Percentiles rank a stretch among this genome's conserved stretches.
Conservation (phyloP, 306 rosid genomes). For the Pterocarpus macrocarpus region DNA sequence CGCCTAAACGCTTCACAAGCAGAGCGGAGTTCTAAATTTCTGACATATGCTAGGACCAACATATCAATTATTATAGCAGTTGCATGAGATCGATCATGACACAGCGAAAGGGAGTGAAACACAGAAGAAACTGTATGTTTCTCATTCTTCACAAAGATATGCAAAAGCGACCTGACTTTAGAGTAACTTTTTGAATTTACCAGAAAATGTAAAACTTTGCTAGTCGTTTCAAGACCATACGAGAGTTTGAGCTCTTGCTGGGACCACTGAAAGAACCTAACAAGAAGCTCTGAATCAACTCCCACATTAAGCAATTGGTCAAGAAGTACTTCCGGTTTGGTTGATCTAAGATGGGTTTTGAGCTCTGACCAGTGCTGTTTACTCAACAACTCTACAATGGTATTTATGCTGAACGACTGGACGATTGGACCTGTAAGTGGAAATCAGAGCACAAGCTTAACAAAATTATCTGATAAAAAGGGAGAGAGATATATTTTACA, state of each 20-base stretch:
- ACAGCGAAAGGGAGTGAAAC: conserved; percentile 60
- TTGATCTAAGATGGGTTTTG: conserved; percentile 60
- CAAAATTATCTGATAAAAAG: background rate
- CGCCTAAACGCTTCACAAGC: conserved; percentile 70
- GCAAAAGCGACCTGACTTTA: conserved; percentile 64
- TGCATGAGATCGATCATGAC: conserved; percentile 44
- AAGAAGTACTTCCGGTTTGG: conserved; percentile 55
- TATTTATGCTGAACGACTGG: conserved; percentile 38
- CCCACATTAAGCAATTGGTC: conserved; percentile 61
- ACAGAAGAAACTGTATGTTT: conserved; percentile 60
- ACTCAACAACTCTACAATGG: conserved; percentile 67
- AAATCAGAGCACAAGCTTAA: conserved; percentile 15
- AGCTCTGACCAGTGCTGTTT: conserved; percentile 80
- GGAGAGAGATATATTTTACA: background rate
- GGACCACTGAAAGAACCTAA: conserved; percentile 79
- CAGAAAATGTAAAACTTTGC: conserved; percentile 62
- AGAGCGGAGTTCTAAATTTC: conserved; percentile 49
- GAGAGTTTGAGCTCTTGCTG: conserved; percentile 59
- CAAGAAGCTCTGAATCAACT: conserved; percentile 63
- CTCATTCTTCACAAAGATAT: conserved; percentile 63
- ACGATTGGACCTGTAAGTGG: conserved; percentile 41
- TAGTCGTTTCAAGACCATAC: conserved; percentile 60
- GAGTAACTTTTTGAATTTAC: conserved; percentile 65
- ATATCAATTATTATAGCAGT: conserved; percentile 63
- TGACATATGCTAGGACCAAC: conserved; percentile 71